Conservation (phyloP, 177 flowering plant genomes). For the Vitis hybrid region DNA sequence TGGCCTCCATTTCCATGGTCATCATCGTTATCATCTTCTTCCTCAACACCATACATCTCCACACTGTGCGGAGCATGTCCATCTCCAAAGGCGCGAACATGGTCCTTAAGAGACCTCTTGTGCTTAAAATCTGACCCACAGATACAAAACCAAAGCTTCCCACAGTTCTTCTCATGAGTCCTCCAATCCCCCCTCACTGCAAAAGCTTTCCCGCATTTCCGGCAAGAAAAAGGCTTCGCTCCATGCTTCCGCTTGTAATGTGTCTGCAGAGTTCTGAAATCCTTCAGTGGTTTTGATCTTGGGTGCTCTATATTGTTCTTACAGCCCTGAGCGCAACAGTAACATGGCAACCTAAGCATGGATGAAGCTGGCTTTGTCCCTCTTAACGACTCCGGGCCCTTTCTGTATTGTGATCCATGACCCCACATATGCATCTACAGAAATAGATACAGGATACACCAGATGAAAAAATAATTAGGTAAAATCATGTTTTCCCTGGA, state of each 20-base stretch:
- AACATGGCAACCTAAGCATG: conserved; percentile 66
- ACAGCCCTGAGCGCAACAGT: conserved; percentile 72
- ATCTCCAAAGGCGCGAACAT: conserved; percentile 61
- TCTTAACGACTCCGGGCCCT: conserved; percentile 60
- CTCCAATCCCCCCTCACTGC: conserved; percentile 83
- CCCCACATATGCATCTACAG: conserved; percentile 85
- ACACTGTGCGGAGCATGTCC: conserved; percentile 58
- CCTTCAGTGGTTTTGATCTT: conserved; percentile 68
- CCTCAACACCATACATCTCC: conserved; percentile 25
- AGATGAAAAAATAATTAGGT: not conserved
- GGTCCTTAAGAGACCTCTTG: conserved; percentile 82
- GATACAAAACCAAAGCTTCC: conserved; percentile 69
- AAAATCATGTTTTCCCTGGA: too few species aligned
- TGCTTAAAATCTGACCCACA: conserved; percentile 87
- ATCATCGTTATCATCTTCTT: conserved; percentile 27
- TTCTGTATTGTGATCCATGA: conserved; percentile 69
- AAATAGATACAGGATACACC: not conserved
- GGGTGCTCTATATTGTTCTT: conserved; percentile 78
- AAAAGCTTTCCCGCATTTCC: conserved; percentile 59
- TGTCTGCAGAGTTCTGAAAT: conserved; percentile 76
- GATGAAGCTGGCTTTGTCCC: conserved; percentile 53
- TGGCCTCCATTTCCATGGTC: conserved; percentile 22
- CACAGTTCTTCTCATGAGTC: conserved; percentile 83
- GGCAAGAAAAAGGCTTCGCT: conserved; percentile 50
- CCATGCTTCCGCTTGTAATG: conserved; percentile 86